Evolutionary conservation across 805 yeast species (phyloP).

Genomic region (Saccharomycopsis fermentans): DNA sequence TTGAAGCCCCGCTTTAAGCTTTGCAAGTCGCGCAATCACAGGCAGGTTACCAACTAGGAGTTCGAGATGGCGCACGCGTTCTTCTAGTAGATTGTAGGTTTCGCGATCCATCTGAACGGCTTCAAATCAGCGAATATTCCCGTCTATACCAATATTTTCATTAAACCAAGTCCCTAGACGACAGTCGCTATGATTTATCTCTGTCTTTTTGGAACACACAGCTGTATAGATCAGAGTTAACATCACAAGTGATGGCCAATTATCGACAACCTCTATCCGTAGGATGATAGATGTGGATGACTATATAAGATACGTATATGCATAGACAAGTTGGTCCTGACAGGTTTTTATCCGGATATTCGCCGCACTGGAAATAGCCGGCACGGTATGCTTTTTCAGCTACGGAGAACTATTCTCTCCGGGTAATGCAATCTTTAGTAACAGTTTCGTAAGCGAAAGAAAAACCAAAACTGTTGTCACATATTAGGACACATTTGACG

Average conservation of each 20-base stretch:
- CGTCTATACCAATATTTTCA: too few species aligned
- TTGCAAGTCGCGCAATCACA: background rate
- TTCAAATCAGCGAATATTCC: too few species aligned
- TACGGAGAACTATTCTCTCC: background rate
- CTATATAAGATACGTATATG: too few species aligned
- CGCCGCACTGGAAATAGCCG: background rate
- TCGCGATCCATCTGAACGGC: background rate
- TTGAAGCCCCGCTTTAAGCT: background rate
- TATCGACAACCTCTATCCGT: too few species aligned
- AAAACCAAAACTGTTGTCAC: background rate
- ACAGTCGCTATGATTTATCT: too few species aligned
- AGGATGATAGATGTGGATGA: too few species aligned
- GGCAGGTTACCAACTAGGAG: background rate
- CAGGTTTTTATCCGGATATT: too few species aligned
- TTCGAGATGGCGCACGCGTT: background rate
- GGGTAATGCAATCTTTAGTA: background rate
- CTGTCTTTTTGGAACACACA: too few species aligned
- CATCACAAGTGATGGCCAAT: too few species aligned
- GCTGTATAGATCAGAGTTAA: too few species aligned
- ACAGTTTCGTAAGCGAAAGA: background rate
- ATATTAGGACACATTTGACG: background rate
- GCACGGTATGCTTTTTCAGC: background rate
- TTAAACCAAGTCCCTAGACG: too few species aligned
- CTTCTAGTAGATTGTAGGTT: background rate
- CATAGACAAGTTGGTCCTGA: too few species aligned